Evolutionary conservation across 1,284 basidiomycete genomes (phyloP).

Genomic region (Hemileia vastatrix): DNA sequence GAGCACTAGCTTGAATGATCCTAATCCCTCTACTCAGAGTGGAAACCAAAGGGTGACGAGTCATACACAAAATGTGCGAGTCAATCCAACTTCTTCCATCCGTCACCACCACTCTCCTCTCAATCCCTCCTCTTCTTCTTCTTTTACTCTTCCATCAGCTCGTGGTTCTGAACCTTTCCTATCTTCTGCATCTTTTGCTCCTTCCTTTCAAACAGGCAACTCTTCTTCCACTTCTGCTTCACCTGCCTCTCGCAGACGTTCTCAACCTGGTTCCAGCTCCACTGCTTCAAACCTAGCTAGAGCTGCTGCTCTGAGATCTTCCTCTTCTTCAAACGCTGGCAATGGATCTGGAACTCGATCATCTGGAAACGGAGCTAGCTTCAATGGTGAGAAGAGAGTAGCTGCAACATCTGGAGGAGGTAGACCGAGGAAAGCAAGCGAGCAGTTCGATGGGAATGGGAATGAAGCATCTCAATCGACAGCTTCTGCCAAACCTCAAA

Average conservation of each 20-base stretch:
- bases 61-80: too few relatives aligned
- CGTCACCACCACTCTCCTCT: too few relatives aligned
- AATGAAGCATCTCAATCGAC: too few relatives aligned
- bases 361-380: background rate
- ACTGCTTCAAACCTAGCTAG: background rate
- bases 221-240: background rate
- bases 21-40: too few relatives aligned
- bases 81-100: too few relatives aligned
- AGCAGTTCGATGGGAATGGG: too few relatives aligned
- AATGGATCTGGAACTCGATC: background rate
- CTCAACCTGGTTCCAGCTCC: background rate
- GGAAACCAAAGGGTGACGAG: too few relatives aligned
- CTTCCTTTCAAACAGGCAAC: background rate
- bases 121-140: too few relatives aligned
- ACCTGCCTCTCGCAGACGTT: background rate
- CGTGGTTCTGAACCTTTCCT: background rate
- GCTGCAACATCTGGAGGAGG: background rate
- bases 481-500: background rate
- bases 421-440: background rate
- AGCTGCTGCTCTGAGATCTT: background rate
- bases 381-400: background rate
- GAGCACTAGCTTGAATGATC: too few relatives aligned
- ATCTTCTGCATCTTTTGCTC: background rate
- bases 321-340: background rate
- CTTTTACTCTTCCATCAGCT: too few relatives aligned